Evolutionary conservation across 1,139 yeast species (phyloP), one percentile per base, ranked within the genome.

Genomic region (Geotrichum siamense): DNA sequence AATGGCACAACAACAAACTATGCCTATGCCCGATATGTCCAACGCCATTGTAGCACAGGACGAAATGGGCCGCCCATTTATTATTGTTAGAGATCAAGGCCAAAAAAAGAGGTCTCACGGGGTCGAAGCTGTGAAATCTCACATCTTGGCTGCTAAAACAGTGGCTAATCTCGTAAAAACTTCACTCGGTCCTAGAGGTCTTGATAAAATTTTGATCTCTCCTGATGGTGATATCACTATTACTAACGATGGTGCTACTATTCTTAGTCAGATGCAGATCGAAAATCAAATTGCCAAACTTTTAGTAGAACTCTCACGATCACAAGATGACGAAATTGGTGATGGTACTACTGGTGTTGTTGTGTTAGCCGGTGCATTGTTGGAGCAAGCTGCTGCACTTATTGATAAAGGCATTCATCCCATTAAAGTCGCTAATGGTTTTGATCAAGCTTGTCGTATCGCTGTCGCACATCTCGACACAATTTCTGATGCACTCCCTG

Each of bases 321-420:
- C 96, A 20, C 99, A 93, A 69, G 99, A 93, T 64, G 96, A 91
- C 60, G 98, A 93, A 68, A 87, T 93, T 59, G 99, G 99, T 47
- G 99, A 93, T 62, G 99, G 99, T 60, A 93, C 99, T 33, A 93
- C 99, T 3, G 98, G 98, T 58, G 99, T 93, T 27, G 98, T 91
- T 47, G 97, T 93, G 1, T 70, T 93, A 43, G 97, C 98, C 1
- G 85, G 95, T 55, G 94, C 97, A 1, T 71, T 93, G 53, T 72
- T 93, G 49, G 98, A 91, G 62, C 96, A 91, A 68, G 96, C 98
- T 1, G 68, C 83, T 48, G 97, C 87, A 61, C 75, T 93, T 55
- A 86, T 93, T 55, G 97, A 91, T 58, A 86, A 85, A 69, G 98
- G 97, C 44, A 89, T 93, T 51, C 98, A 93, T 60, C 98, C 98